Evolutionary conservation across 2,329 filamentous ascomycete species (phyloP).

Genomic region (Gyromitra esculenta): DNA sequence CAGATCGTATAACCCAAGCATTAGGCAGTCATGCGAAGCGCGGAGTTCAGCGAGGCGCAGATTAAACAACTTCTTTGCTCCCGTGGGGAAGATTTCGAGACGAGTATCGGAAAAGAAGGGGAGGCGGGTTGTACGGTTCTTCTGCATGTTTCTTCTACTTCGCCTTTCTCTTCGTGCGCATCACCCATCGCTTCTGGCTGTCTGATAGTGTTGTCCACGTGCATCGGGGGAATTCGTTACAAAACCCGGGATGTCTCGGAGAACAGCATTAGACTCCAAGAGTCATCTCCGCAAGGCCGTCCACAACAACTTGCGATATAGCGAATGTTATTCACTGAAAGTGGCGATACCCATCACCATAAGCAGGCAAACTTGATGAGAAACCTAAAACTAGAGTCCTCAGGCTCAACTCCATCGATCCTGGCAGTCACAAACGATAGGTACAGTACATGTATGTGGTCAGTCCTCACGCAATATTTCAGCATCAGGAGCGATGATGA

Average conservation of each 20-base stretch:
- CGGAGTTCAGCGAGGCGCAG: slow-evolving; percentile 29
- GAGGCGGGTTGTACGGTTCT: slow-evolving; percentile 18
- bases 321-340: slow-evolving; percentile 23
- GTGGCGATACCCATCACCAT: slow-evolving; percentile 6
- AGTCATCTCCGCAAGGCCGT: slow-evolving; percentile 30
- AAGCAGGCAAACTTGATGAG: not conserved
- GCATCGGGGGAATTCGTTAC: slow-evolving; percentile 37
- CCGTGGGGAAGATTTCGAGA: slow-evolving; percentile 2
- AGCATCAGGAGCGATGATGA: slow-evolving; percentile 7
- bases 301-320: slow-evolving; percentile 22
- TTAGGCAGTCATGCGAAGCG: slow-evolving; percentile 33
- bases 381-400: slow-evolving; percentile 4
- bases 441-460: not conserved
- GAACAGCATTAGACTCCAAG: slow-evolving; percentile 16
- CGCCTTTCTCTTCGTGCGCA: slow-evolving; percentile 21
- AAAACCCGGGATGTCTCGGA: slow-evolving; percentile 33
- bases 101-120: not conserved
- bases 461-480: slow-evolving; percentile 27
- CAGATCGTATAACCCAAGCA: slow-evolving; percentile 31
- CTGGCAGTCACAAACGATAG: not conserved
- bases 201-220: slow-evolving; percentile 28
- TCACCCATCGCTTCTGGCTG: not conserved
- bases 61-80: not conserved
- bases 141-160: slow-evolving; percentile 14
- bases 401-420: slow-evolving; percentile 10